Conservation (phyloP, 192 early-diverging fungal genomes). For the Gonapodya prolifera region DNA sequence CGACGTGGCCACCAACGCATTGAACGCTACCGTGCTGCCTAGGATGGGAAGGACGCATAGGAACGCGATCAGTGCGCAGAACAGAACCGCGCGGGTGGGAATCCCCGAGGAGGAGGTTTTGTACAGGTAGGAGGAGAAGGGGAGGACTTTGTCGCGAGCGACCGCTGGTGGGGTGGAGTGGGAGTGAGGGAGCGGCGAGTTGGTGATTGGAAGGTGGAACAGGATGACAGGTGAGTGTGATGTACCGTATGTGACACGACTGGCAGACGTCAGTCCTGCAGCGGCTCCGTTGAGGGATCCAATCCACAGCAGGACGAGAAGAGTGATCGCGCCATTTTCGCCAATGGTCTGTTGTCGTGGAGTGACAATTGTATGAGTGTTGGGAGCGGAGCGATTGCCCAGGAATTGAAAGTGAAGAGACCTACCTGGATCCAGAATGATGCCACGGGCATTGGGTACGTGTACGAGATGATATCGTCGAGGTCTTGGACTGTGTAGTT, state of each 20-base stretch:
- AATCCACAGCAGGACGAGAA: slow-evolving; percentile 27
- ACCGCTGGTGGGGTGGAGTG: slow-evolving; percentile 33
- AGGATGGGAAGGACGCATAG: slow-evolving; percentile 20
- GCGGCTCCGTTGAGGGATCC: slow-evolving; percentile 27
- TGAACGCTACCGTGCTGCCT: slow-evolving; percentile 21
- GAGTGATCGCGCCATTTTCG: slow-evolving; percentile 14
- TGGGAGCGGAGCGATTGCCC: not conserved
- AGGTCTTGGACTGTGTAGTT: not conserved
- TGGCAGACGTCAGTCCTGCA: slow-evolving; percentile 21
- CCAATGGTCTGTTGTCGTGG: slow-evolving; percentile 11
- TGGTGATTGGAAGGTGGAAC: not conserved
- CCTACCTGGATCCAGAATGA: not conserved
- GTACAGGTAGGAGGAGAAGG: slow-evolving; percentile 19
- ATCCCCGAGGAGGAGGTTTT: slow-evolving; percentile 19
- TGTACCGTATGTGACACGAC: not conserved
- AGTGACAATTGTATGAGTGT: not conserved
- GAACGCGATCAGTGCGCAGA: slow-evolving; percentile 16
- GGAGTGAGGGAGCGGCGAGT: slow-evolving; percentile 9
- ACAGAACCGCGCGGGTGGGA: slow-evolving; percentile 23
- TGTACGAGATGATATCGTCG: not conserved
- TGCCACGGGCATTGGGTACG: not conserved
- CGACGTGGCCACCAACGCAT: slow-evolving; percentile 24
- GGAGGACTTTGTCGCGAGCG: slow-evolving; percentile 30
- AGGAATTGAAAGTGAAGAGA: not conserved
- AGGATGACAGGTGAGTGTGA: not conserved